Percentiles rank a stretch among this genome's conserved stretches.
Evolutionary conservation across 2,329 filamentous ascomycete species (phyloP).

Genomic region (Cercospora nicotianae): DNA sequence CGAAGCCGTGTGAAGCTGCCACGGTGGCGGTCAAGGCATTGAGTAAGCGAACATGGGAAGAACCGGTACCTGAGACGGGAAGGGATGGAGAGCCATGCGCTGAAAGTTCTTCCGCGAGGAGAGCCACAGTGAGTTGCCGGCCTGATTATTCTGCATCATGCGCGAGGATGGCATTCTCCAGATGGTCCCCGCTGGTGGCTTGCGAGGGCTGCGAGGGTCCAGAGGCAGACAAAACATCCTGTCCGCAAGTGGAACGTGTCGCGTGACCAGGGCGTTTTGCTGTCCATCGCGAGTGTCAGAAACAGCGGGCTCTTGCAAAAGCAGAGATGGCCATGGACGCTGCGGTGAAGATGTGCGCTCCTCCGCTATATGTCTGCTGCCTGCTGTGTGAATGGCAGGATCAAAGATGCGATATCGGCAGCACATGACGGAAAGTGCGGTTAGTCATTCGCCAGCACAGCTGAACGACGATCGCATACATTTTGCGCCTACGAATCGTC

Average conservation of each 20-base stretch:
- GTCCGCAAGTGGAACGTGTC: background rate
- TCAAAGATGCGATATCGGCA: conserved; percentile 10
- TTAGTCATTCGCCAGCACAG: conserved; percentile 1
- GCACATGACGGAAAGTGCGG: conserved; percentile 3
- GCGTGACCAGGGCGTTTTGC: background rate
- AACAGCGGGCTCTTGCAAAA: background rate
- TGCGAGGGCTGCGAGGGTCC: background rate
- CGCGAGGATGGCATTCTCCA: background rate
- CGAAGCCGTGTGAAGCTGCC: background rate
- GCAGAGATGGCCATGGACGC: background rate
- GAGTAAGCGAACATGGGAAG: background rate
- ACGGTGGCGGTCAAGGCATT: background rate
- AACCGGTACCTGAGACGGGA: background rate
- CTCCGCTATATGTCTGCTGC: background rate
- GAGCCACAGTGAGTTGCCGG: background rate
- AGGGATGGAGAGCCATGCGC: background rate
- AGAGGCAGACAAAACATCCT: background rate
- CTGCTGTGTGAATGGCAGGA: background rate
- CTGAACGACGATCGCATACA: conserved; percentile 2
- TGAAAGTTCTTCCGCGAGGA: background rate
- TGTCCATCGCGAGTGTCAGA: background rate
- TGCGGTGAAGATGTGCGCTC: background rate
- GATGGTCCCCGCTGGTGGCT: background rate
- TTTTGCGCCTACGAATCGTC: background rate
- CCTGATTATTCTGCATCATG: background rate